Evolutionary conservation across 176 grass and related monocot genomes (phyloP), one percentile per base, ranked within the genome.

Genomic region (Triticum dicoccoides): DNA sequence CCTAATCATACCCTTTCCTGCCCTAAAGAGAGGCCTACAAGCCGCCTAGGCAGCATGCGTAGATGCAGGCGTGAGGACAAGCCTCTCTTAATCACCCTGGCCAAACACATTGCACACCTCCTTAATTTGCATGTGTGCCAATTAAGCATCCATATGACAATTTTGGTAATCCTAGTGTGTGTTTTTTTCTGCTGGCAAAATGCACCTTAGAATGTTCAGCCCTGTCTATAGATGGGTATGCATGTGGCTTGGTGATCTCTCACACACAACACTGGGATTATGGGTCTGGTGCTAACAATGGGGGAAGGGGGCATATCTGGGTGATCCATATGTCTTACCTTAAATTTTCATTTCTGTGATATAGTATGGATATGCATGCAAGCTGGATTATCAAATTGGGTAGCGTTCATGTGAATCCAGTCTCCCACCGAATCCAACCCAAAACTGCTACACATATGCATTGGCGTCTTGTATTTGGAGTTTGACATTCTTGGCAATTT

Each of bases 1-100:
- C 91, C 91, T 93, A 91, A 91, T 72, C 86, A 80, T 77, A 73
- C 37, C 67, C 87, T 69, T 77, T 85, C 70, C 9, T 69, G 49
- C 61, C 61, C 27, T 58, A 87, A 83, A 83, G 81, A 85, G 64
- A 77, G 69, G 65, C 52, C 77, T 86, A 88, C 79, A 76, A 66
- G 81, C 17, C 66, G 79, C 65, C 83, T 64, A 68, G 73, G 78
- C 80, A 38, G 35, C 65, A 63, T 83, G 73, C 59, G 69, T 49
- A 82, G 68, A 84, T 94, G 41, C 62, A 83, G 73, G 69, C 65
- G 69, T 47, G 29, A 77, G 58, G 79, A 86, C 78, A 86, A 88
- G 34, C 6, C 35, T 21, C 30, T 84, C 39, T 67, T 87, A 75
- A 79, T 61, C 84, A 63, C 59, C 39, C 44, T 54, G 86, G 42